A percentile compares a stretch with the other conserved stretches of the same genome.
Evolutionary conservation across 2,329 filamentous ascomycete species (phyloP).

Genomic region (Thermothelomyces thermophilus): DNA sequence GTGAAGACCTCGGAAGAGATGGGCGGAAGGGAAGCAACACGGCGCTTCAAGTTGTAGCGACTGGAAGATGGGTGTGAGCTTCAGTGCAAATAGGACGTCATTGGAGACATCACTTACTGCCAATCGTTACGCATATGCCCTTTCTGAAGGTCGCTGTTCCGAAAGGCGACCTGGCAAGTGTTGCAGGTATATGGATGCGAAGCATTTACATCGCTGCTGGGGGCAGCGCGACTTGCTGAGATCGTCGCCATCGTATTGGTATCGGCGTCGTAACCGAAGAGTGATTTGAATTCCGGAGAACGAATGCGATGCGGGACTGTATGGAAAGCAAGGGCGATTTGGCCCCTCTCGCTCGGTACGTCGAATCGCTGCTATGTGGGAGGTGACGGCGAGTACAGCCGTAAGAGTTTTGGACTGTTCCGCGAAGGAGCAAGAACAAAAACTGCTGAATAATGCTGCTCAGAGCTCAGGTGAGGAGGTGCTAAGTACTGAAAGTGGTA

Average conservation of each 20-base stretch:
- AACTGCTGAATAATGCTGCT: constrained; percentile 11
- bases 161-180: constrained; percentile 93
- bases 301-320: background rate
- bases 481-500: background rate
- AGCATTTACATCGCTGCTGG: constrained; percentile 30
- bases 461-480: background rate
- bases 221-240: constrained; percentile 31
- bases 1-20: constrained; percentile 89
- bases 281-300: background rate
- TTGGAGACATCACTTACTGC: constrained; percentile 63
- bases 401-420: background rate
- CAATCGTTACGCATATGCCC: constrained; percentile 97
- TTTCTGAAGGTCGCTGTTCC: constrained; percentile 86
- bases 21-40: constrained; percentile 82
- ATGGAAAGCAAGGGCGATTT: background rate
- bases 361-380: too few species aligned
- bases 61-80: constrained; percentile 38
- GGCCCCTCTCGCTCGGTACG: too few species aligned
- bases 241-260: constrained; percentile 43
- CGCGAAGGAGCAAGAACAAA: background rate
- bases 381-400: background rate
- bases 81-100: too few species aligned
- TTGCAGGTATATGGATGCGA: constrained; percentile 96
- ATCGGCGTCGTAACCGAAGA: background rate
- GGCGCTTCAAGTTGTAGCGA: constrained; percentile 92